Base-by-base conservation (phyloP, 306 rosid genomes). In the Luffa acutangula region DNA sequence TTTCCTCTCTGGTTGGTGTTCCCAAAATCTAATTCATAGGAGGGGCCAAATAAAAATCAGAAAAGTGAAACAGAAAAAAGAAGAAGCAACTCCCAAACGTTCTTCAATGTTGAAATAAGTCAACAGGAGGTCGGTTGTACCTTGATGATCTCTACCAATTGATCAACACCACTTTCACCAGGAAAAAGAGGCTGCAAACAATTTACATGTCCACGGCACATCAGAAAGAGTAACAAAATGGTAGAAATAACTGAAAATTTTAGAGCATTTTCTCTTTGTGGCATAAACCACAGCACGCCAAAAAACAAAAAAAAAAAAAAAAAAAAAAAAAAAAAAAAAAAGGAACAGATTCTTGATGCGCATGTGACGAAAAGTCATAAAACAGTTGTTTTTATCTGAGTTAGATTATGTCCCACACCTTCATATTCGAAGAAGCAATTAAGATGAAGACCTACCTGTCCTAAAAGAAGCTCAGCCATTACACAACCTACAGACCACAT, bases 401-500 rank as follows among this genome's bases (percentile, higher is more conserved):
- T 42, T 72, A 73, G 21, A 73, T 8, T 0, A 73, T 25, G 60
- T 12, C 43, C 6, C 25, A 72, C 25, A 48, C 51, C 43, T 39
- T 42, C 54, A 31, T 8, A 72, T 45, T 48, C 34, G 13, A 49
- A 14, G 20, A n/a, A 13, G 60, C 2, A 53, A 74, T 2, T 74
- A 17, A 75, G 10, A 9, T 53, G 48, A 51, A 52, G 21, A 62
- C 87, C 53, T 78, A 94, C 98, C 92, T 87, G 93, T 82, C 98
- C 98, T 51, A 92, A 87, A 80, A 94, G 98, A 67, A 94, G 93
- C 91, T 94, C 98, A 53, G 93, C 92, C 83, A 94, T 81, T 72
- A 94, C 98, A 81, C 98, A 94, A 80, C 98, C 98, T 65, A 80
- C 97, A 10, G 98, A 94, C 98, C 98, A 94, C 89, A 94, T 88